Conservation (phyloP, 176 grass and related monocot genomes). For the Rhynchospora pubera region DNA sequence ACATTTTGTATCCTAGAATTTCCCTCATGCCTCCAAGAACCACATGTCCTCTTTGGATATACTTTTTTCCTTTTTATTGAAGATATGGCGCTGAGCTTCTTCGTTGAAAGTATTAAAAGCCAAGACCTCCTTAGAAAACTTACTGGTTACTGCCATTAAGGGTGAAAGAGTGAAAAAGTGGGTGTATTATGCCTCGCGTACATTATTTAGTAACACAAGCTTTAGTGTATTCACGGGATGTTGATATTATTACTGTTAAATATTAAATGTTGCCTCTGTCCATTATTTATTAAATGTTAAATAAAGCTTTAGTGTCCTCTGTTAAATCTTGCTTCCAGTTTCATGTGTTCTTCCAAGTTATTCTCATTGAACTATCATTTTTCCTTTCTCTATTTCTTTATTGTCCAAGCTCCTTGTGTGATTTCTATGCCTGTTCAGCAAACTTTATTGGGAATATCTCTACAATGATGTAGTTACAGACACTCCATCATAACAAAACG, state of each 20-base stretch:
- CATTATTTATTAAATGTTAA: too few species aligned
- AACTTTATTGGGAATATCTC: background rate
- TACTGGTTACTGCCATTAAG: too few species aligned
- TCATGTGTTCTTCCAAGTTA: background rate
- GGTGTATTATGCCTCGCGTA: background rate
- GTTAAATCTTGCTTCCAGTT: background rate
- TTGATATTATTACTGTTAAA: background rate
- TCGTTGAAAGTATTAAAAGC: background rate
- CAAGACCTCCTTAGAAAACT: background rate
- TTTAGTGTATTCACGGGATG: background rate
- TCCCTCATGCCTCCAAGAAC: background rate
- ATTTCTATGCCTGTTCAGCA: background rate
- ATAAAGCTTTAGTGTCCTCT: too few species aligned
- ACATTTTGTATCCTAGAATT: too few species aligned
- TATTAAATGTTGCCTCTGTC: background rate
- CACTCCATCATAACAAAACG: background rate
- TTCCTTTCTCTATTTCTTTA: background rate
- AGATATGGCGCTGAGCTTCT: background rate
- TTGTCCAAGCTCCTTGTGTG: background rate
- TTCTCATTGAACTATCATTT: background rate
- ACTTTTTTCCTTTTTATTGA: background rate
- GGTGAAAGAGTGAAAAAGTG: background rate
- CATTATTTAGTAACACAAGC: background rate
- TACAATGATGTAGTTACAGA: background rate
- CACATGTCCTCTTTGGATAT: background rate